Base-by-base conservation (phyloP, 805 yeast genomes). In the Wickerhamomyces mucosus region DNA sequence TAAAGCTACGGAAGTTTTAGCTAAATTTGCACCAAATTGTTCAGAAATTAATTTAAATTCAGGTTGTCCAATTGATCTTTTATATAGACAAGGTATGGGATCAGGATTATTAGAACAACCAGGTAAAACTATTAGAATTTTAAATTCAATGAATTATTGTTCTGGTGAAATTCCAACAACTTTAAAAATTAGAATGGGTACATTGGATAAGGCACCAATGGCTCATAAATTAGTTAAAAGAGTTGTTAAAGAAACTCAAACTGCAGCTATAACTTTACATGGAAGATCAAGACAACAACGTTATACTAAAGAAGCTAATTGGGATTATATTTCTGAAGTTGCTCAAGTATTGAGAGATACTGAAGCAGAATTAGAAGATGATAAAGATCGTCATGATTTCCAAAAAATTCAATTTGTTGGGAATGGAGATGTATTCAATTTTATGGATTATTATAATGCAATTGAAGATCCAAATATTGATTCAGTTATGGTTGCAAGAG, bases 261-360 rank as follows among this genome's bases (percentile, higher is more conserved):
- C 80, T 9, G 89, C 88, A 5, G 94, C 95, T 1, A 77, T 92
- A 41, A 92, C 97, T 2, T 61, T 92, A 33, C 99, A 92, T 50
- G 99, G 99, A 19, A 74, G 99, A 50, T 82, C 96, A 2, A 74
- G 98, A 49, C 95, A 88, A 53, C 99, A 92, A 61, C 65, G 99
- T 40, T 92, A 92, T 56, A 81, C 96, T 2, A 73, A 71, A 44
- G 79, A 73, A 43, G 96, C 97, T 1, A 85, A 92, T 56, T 92
- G 99, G 99, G 74, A 72, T 14, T 92, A 92, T 55, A 74, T 92
- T 39, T 64, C 70, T 6, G 75, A 77, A 39, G 80, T 83, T 19
- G 95, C 89, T 10, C 54, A 65, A 34, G 62, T 75, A 5, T 78
- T 88, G 4, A 64, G 79, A 46, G 75, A 69, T 17, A 66, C 70